phyloP scores from a whole-genome alignment of 1,139 yeast species.

The Kodamaea sp. region DNA sequence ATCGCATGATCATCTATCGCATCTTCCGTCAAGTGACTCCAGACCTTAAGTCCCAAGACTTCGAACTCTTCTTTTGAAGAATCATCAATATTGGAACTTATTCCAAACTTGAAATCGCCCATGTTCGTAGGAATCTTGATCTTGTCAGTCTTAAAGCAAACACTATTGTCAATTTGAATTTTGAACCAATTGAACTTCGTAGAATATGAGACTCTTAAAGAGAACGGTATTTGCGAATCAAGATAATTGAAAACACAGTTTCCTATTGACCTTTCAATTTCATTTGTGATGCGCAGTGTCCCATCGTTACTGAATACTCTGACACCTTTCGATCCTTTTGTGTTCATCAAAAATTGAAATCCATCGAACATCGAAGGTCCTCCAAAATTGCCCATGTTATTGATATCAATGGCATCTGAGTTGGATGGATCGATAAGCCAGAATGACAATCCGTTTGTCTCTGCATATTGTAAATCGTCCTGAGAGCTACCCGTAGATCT shows the following conservation, averaged over 20 bases:
- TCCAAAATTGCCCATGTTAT: constrained; percentile 40
- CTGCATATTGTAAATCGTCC: constrained; percentile 27
- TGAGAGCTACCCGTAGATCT: constrained; percentile 52
- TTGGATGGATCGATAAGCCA: constrained; percentile 44
- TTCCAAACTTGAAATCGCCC: constrained; percentile 48
- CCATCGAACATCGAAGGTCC: constrained; percentile 62
- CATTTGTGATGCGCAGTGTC: constrained; percentile 20
- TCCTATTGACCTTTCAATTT: constrained; percentile 43
- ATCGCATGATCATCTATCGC: constrained; percentile 60
- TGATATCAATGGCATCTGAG: constrained; percentile 22
- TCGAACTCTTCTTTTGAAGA: constrained; percentile 58
- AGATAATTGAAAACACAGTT: constrained; percentile 61
- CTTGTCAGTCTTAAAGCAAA: constrained; percentile 65
- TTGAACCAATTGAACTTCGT: constrained; percentile 46
- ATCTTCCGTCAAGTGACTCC: constrained; percentile 54
- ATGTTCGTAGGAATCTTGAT: constrained; percentile 36
- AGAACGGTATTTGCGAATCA: constrained; percentile 68
- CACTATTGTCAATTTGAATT: constrained; percentile 67
- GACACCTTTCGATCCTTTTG: constrained; percentile 49
- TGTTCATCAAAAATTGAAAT: constrained; percentile 55
- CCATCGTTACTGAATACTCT: constrained; percentile 64
- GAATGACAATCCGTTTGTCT: constrained; percentile 50
- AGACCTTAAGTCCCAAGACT: constrained; percentile 55
- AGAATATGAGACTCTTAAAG: constrained; percentile 64
- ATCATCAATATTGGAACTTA: constrained; percentile 45